phyloP scores from a whole-genome alignment of 768 basidiomycete genomes.

The Amanita jacksonii region DNA sequence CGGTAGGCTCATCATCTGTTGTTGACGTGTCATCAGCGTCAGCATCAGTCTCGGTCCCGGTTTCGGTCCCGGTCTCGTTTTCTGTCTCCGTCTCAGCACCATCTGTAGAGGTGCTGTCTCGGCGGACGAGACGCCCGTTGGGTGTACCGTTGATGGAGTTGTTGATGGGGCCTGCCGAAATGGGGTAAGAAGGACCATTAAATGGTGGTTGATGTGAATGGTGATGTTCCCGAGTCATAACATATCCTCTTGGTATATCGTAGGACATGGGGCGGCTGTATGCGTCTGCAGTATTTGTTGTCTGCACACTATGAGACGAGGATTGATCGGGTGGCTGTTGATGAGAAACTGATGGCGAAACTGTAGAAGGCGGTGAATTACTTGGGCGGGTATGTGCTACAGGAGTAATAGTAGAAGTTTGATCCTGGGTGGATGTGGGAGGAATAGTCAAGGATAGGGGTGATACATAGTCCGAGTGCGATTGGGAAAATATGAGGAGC shows the following conservation, averaged over 20 bases:
- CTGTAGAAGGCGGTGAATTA: conserved; percentile 2
- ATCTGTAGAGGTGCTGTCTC: conserved; percentile 12
- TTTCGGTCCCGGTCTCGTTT: conserved; percentile 22
- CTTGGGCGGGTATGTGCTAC: background rate
- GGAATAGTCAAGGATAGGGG: conserved; percentile 11
- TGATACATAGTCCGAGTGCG: conserved; percentile 12
- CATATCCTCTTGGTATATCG: conserved; percentile 8
- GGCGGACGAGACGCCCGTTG: conserved; percentile 6
- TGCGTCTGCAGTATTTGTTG: conserved; percentile 48
- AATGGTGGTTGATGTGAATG: no score
- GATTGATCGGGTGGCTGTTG: conserved; percentile 11
- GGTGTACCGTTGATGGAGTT: conserved; percentile 4
- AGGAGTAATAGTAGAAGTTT: conserved; percentile 1
- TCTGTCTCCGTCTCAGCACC: conserved; percentile 26
- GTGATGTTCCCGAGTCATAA: conserved; percentile 2
- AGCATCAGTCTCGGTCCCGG: conserved; percentile 26
- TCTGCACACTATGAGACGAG: conserved; percentile 13
- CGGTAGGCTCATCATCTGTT: conserved; percentile 81
- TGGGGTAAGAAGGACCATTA: background rate
- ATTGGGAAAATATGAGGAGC: conserved; percentile 61
- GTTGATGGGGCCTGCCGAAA: background rate
- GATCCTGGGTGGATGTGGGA: conserved; percentile 16
- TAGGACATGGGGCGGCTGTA: conserved; percentile 34
- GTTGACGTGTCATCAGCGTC: conserved; percentile 45
- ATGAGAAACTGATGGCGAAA: conserved; percentile 5